Evolutionary conservation across 1,139 yeast genomes (phyloP).

Genomic region (Pichia sp.): DNA sequence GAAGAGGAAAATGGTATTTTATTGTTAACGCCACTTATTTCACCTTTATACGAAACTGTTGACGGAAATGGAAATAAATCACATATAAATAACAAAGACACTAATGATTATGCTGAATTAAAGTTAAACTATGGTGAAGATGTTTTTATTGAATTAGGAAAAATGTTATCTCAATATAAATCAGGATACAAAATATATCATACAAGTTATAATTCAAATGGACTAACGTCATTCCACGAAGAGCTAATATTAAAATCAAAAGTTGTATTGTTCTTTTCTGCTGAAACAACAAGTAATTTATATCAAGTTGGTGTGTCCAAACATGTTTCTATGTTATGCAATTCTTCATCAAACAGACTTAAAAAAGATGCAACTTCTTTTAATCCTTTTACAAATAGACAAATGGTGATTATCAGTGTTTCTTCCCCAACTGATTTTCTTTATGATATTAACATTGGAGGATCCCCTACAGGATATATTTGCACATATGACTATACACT

Average conservation of each 20-base stretch:
- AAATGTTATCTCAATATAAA: constrained; percentile 25
- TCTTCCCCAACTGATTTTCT: constrained; percentile 41
- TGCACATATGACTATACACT: constrained; percentile 61
- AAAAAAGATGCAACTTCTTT: not conserved
- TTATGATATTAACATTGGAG: constrained; percentile 55
- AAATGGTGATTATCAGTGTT: constrained; percentile 55
- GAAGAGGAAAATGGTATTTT: constrained; percentile 36
- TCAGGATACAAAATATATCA: constrained; percentile 14
- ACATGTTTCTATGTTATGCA: constrained; percentile 36
- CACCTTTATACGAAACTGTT: constrained; percentile 31
- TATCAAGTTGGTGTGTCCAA: constrained; percentile 62
- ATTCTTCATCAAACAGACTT: constrained; percentile 20
- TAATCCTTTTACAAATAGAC: constrained; percentile 34
- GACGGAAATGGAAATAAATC: constrained; percentile 24
- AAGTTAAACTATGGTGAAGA: constrained; percentile 13
- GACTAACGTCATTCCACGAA: constrained; percentile 55
- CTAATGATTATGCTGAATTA: constrained; percentile 11
- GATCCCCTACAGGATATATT: constrained; percentile 46
- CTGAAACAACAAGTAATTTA: constrained; percentile 60
- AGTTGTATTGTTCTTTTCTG: constrained; percentile 52
- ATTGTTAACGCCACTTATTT: constrained; percentile 32
- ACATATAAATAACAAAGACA: constrained; percentile 13
- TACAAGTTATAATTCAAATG: constrained; percentile 53
- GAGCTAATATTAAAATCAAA: constrained; percentile 49
- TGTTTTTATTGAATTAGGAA: constrained; percentile 12